Evolutionary conservation across 352 stramenopile genomes (phyloP).

Genomic region (Pythium monospermum): DNA sequence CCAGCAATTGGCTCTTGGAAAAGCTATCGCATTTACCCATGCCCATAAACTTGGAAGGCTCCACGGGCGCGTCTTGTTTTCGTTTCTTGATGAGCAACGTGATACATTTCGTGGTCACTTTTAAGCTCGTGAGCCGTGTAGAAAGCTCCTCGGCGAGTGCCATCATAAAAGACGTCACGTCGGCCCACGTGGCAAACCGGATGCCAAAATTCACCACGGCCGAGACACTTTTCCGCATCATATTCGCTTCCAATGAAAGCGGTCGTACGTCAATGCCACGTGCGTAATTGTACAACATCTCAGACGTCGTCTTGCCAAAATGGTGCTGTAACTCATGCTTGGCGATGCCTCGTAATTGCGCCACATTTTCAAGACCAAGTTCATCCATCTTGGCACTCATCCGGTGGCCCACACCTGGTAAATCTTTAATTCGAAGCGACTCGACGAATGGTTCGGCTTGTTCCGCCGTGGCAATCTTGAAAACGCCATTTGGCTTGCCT

Average conservation of each 20-base stretch:
- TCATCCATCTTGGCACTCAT: conserved; percentile 66
- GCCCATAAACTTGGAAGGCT: conserved; percentile 86
- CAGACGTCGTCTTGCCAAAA: conserved; percentile 64
- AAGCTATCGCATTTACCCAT: conserved; percentile 84
- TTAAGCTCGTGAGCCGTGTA: conserved; percentile 50
- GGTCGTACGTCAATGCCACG: conserved; percentile 68
- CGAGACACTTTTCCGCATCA: conserved; percentile 85
- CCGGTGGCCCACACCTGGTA: conserved; percentile 77
- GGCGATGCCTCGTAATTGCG: conserved; percentile 48
- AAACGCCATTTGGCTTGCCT: conserved; percentile 91
- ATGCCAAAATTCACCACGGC: conserved; percentile 93
- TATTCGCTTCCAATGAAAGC: conserved; percentile 63
- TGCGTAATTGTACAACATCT: conserved; percentile 74
- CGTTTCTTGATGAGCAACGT: conserved; percentile 87
- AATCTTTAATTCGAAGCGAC: conserved; percentile 55
- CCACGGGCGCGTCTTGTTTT: conserved; percentile 48
- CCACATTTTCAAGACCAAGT: conserved; percentile 54
- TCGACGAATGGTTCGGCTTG: conserved; percentile 62
- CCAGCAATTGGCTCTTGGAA: conserved; percentile 63
- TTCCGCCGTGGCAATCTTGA: conserved; percentile 36
- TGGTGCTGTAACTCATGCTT: conserved; percentile 46
- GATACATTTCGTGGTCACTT: conserved; percentile 52
- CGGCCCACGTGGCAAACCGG: conserved; percentile 72
- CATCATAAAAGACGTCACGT: conserved; percentile 78
- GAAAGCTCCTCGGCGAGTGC: conserved; percentile 74